These are phyloP conservation scores for Aspergillus mulundensis DNA, from an alignment of 495 filamentous ascomycete species.

Conservation along the genomic window DNA sequence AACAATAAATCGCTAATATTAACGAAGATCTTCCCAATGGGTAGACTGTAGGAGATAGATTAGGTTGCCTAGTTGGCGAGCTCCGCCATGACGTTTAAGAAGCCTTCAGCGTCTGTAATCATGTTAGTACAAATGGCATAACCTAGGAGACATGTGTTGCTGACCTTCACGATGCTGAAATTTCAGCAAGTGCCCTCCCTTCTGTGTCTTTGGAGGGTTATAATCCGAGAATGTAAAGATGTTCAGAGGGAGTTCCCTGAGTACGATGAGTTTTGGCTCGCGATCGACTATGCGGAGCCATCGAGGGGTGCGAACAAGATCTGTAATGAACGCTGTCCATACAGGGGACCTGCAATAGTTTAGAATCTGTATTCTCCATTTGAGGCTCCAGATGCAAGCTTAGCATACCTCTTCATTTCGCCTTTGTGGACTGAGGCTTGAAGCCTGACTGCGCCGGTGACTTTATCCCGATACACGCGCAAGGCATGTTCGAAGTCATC, in stretches of 20 bases:
- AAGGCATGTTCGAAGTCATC: slow-evolving; percentile 66
- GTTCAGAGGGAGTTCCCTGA: slow-evolving; percentile 58
- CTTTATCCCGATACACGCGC: slow-evolving; percentile 63
- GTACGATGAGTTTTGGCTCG: slow-evolving; percentile 49
- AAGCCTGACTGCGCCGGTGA: slow-evolving; percentile 57
- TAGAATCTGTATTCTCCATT: too few relatives aligned
- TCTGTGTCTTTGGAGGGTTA: slow-evolving; percentile 26
- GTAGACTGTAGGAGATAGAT: neutral
- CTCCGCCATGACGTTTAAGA: slow-evolving; percentile 15
- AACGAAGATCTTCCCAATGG: neutral
- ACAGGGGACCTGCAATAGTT: slow-evolving; percentile 47
- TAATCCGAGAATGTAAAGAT: slow-evolving; percentile 61
- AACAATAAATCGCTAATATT: neutral
- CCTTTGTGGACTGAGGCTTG: slow-evolving; percentile 48
- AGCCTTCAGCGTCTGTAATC: slow-evolving; percentile 36
- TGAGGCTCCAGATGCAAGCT: neutral
- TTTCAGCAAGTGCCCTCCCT: slow-evolving; percentile 37
- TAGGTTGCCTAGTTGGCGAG: slow-evolving; percentile 1
- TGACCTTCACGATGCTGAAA: slow-evolving; percentile 35
- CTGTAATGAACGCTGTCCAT: slow-evolving; percentile 75
- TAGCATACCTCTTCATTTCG: slow-evolving; percentile 34
- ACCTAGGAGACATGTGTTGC: neutral
- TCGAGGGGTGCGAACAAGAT: slow-evolving; percentile 48
- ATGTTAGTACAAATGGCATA: neutral
- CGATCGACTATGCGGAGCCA: slow-evolving; percentile 54